These are phyloP conservation scores for Aspergillus sp. DNA, from an alignment of 2,329 filamentous ascomycete species.

Conservation along the genomic window DNA sequence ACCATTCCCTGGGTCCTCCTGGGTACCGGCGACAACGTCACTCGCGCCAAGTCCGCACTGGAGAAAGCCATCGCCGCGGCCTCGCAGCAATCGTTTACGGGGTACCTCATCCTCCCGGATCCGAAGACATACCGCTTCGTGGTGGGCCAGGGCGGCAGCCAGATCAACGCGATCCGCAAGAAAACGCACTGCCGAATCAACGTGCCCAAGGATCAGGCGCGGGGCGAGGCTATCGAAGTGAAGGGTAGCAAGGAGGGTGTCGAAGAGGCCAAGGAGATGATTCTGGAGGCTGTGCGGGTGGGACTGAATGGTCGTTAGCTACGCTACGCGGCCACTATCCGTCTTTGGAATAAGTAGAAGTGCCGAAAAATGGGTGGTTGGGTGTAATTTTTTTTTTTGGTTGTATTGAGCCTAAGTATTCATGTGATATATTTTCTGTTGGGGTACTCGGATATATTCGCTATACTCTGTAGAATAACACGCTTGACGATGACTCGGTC, in stretches of 20 bases:
- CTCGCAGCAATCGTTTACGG: conserved; percentile 50
- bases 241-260: conserved; percentile 69
- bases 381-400: too few relatives aligned
- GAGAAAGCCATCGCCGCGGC: conserved; percentile 60
- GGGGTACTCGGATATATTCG: too few relatives aligned
- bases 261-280: conserved; percentile 79
- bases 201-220: conserved; percentile 71
- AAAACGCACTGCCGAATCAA: conserved; percentile 90
- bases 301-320: conserved; percentile 20
- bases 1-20: conserved; percentile 73
- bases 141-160: conserved; percentile 78
- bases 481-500: too few relatives aligned
- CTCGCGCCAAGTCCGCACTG: conserved; percentile 70
- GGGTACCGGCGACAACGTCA: conserved; percentile 67
- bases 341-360: too few relatives aligned
- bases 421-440: too few relatives aligned
- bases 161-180: conserved; percentile 87
- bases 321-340: too few relatives aligned
- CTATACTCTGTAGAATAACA: too few relatives aligned
- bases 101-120: conserved; percentile 84
- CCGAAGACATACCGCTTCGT: conserved; percentile 83
- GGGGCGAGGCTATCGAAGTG: conserved; percentile 81
- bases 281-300: conserved; percentile 66
- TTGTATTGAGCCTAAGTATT: too few relatives aligned
- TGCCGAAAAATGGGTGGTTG: too few relatives aligned